A percentile compares a stretch with the other conserved stretches of the same genome.
Evolutionary conservation across 2,329 filamentous ascomycete species (phyloP).

Genomic region (Cercospora canescens): DNA sequence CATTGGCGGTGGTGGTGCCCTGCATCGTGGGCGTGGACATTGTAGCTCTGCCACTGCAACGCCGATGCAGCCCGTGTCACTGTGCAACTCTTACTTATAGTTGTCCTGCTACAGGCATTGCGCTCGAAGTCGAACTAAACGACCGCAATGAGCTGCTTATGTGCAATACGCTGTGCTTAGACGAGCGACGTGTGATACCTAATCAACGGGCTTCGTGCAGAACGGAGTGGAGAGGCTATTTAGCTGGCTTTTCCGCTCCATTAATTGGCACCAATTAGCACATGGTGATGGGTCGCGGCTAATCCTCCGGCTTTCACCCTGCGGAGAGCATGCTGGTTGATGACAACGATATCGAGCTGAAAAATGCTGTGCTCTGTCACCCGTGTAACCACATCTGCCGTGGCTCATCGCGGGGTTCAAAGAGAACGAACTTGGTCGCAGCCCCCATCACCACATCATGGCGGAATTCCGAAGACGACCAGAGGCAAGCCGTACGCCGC

Average conservation of each 20-base stretch:
- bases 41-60: background rate
- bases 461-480: background rate
- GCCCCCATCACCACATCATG: background rate
- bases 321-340: background rate
- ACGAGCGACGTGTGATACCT: background rate
- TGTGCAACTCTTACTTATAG: background rate
- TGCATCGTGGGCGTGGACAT: background rate
- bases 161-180: background rate
- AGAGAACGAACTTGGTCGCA: no score
- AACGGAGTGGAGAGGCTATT: background rate
- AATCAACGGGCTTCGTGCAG: no score
- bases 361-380: background rate
- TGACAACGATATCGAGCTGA: background rate
- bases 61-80: background rate
- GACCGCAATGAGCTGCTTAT: background rate
- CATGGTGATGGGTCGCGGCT: background rate
- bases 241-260: background rate
- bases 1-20: slow-evolving; percentile 5
- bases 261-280: background rate
- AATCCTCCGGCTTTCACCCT: background rate
- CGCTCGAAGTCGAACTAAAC: background rate
- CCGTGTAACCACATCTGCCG: background rate
- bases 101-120: no score
- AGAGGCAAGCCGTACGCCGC: background rate
- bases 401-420: background rate